Evolutionary conservation across 2,329 filamentous ascomycete genomes (phyloP).

Genomic region (Metarhizium guizhouense): DNA sequence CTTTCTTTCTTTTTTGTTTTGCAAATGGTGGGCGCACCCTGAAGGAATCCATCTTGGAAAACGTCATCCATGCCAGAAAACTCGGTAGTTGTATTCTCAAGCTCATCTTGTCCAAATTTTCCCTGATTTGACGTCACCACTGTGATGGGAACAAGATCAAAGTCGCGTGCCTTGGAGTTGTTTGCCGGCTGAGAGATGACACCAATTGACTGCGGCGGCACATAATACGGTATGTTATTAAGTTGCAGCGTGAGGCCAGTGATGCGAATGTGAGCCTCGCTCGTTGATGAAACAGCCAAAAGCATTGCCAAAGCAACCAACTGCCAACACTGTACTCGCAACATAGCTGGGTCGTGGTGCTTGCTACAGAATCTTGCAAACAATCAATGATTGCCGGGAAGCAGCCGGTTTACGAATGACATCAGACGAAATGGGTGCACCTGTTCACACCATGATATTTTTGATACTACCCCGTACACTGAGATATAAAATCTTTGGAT

Average conservation of each 20-base stretch:
- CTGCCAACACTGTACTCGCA: background rate
- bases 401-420: too few relatives aligned
- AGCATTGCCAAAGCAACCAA: background rate
- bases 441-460: too few relatives aligned
- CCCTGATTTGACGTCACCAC: background rate
- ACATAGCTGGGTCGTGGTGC: background rate
- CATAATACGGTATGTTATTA: constrained; percentile 7
- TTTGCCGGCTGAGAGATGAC: background rate
- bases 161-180: background rate
- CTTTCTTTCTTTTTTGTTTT: too few relatives aligned
- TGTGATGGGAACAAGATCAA: background rate
- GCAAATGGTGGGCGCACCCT: background rate
- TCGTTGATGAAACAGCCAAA: background rate
- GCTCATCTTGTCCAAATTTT: background rate
- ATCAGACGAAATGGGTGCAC: too few relatives aligned
- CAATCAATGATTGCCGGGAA: too few relatives aligned
- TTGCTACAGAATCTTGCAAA: too few relatives aligned
- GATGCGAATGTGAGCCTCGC: background rate
- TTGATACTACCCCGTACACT: too few relatives aligned
- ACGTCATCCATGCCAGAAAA: constrained; percentile 8
- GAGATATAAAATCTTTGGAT: too few relatives aligned
- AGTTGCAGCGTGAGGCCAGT: constrained; percentile 8
- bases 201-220: constrained; percentile 8
- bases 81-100: background rate
- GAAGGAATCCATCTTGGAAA: constrained; percentile 8